Conservation (phyloP, 106 monocot genomes). For the Dendrobium catenatum region DNA sequence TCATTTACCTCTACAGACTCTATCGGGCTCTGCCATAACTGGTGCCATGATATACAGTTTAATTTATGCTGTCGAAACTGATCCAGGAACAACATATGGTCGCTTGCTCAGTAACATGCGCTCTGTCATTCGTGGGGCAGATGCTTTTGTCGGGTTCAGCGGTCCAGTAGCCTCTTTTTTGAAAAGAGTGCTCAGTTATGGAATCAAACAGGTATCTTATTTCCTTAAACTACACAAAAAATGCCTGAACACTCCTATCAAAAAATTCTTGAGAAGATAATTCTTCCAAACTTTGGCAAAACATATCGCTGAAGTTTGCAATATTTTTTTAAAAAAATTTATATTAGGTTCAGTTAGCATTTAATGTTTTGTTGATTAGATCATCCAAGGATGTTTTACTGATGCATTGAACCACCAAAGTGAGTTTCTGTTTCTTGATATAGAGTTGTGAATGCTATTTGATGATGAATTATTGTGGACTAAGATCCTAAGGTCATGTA, state of each 20-base stretch:
- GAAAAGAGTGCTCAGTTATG: constrained; percentile 39
- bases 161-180: constrained; percentile 59
- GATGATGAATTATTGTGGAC: neutral
- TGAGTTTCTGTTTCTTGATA: neutral
- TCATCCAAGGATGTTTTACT: neutral
- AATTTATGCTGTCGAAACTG: constrained; percentile 59
- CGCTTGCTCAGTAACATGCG: constrained; percentile 59
- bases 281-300: neutral
- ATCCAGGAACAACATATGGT: constrained; percentile 67
- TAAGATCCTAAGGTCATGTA: neutral
- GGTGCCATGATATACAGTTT: constrained; percentile 95
- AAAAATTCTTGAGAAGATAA: neutral
- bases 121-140: constrained; percentile 42
- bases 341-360: neutral
- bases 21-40: constrained; percentile 35
- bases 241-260: neutral
- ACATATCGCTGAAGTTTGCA: neutral
- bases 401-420: neutral
- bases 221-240: neutral
- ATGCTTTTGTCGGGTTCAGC: constrained; percentile 13
- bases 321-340: no score
- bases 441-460: neutral
- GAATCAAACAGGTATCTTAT: constrained; percentile 56
- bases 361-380: neutral
- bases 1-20: constrained; percentile 25